Conservation (phyloP, 2,329 filamentous ascomycete genomes). For the Alternaria brassicae region DNA sequence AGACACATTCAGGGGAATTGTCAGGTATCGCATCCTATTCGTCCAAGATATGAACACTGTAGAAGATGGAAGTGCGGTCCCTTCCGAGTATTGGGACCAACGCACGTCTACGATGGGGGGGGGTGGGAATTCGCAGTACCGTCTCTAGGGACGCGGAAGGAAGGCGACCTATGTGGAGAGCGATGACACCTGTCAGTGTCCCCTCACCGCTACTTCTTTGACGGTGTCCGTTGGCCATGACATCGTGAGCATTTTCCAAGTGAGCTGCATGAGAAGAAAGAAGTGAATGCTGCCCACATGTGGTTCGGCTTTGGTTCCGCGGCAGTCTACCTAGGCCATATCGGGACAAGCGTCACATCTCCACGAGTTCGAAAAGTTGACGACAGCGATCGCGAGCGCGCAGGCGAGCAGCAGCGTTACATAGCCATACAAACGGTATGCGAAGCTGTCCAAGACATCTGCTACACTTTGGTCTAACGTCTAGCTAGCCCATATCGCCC, state of each 20-base stretch:
- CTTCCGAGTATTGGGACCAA: slow-evolving; percentile 1
- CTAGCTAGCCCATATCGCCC: background rate
- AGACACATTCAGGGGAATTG: background rate
- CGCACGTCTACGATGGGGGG: background rate
- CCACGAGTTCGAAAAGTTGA: slow-evolving; percentile 21
- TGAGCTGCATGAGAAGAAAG: background rate
- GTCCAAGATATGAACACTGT: background rate
- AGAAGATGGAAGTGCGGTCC: background rate
- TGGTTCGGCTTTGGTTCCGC: slow-evolving; percentile 15
- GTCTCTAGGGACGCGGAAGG: slow-evolving; percentile 10
- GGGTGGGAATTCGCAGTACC: background rate
- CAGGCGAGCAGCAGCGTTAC: slow-evolving; percentile 5
- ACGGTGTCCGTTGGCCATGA: background rate
- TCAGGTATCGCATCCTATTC: background rate
- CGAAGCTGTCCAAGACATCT: too few relatives aligned
- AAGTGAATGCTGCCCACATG: slow-evolving; percentile 19
- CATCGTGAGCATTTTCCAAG: background rate
- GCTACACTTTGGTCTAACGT: background rate
- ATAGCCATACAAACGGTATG: slow-evolving; percentile 10
- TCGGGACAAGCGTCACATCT: slow-evolving; percentile 18
- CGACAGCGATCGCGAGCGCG: background rate
- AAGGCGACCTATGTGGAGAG: slow-evolving; percentile 1
- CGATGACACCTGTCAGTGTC: slow-evolving; percentile 2
- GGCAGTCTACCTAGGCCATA: slow-evolving; percentile 17
- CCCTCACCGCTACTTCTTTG: slow-evolving; percentile 22